These are phyloP conservation scores for Beta lomatogona DNA, from an alignment of 179 eudicot species.

Conservation along the genomic window DNA sequence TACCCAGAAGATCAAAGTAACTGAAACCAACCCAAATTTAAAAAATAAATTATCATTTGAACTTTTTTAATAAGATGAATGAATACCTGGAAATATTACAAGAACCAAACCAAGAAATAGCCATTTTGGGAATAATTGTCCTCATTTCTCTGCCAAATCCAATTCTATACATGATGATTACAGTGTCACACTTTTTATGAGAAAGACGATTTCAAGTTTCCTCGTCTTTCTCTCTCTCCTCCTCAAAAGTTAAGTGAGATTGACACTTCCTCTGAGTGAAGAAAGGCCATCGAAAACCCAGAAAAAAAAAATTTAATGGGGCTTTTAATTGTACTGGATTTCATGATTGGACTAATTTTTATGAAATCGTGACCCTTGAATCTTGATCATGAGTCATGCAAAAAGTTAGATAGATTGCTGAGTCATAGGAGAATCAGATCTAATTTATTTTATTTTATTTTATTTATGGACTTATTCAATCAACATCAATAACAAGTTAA, in stretches of 20 bases:
- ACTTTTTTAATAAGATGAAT: not conserved
- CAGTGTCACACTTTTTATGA: too few species aligned
- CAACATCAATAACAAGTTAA: too few species aligned
- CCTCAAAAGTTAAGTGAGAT: conserved; percentile 4
- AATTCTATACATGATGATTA: conserved; percentile 40
- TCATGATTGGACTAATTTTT: not conserved
- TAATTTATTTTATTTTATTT: not conserved
- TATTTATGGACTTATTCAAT: not conserved
- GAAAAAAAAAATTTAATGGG: too few species aligned
- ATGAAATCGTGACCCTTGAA: not conserved
- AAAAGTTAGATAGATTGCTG: conserved; percentile 12
- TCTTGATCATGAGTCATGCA: conserved; percentile 2
- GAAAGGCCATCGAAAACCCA: too few species aligned
- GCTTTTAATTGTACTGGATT: not conserved
- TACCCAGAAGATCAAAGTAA: conserved; percentile 14
- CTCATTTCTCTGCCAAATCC: conserved; percentile 38
- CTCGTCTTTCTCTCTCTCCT: not conserved
- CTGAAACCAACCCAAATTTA: not conserved
- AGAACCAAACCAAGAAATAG: conserved; percentile 35
- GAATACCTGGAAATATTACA: conserved; percentile 43
- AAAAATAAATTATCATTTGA: not conserved
- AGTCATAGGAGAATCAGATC: conserved; percentile 23
- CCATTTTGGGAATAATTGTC: conserved; percentile 33
- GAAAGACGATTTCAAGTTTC: not conserved
- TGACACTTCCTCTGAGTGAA: not conserved